Base-by-base conservation (phyloP, 140 eudicot species). In the Oenanthe javanica region DNA sequence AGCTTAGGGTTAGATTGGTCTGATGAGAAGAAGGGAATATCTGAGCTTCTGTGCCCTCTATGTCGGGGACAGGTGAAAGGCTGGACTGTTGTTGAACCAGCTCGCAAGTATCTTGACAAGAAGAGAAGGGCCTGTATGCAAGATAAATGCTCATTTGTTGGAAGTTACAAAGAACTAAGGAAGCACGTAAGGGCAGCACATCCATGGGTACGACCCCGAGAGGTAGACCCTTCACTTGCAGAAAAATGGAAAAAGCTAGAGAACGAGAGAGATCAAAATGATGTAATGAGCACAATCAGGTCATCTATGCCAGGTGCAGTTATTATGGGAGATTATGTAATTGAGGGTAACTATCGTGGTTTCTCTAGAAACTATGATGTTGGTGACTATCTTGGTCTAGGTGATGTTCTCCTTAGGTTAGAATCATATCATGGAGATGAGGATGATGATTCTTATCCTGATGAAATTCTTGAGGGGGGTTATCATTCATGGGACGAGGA, bases 51-150 rank as follows among this genome's bases (percentile, higher is more conserved):
- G 43, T 87, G 90, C 63, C 90, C 90, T 3, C 86, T 87, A 31
- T 87, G 90, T 66, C 88, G 90, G 43, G 90, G 90, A 21, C 86
- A 84, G 86, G 90, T 87, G 48, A 87, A 84, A 52, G 90, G 90
- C 14, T 87, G 88, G 90, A 84, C 90, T 18, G 86, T 87, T 80
- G 90, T 87, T 21, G 86, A 82, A 52, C 83, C 72, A 9, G 88
- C 90, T 0, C 83, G 90, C n/a, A 75, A 79, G 27, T 77, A 76
- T 77, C 85, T 87, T 21, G 85, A 87, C 48, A 42, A 75, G 48
- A 87, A 84, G 86, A 82, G 77, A 23, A 77, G 90, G 43, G 48
- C 79, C 16, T 87, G 90, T 84, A 84, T 80, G 86, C 88, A 82
- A 43, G 88, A 87, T 75, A 77, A 77, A 5, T 87, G 90, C 66